A percentile compares a stretch with the other conserved stretches of the same genome.
Conservation (phyloP, 495 filamentous ascomycete species). For the Parachaetomium inaequale region DNA sequence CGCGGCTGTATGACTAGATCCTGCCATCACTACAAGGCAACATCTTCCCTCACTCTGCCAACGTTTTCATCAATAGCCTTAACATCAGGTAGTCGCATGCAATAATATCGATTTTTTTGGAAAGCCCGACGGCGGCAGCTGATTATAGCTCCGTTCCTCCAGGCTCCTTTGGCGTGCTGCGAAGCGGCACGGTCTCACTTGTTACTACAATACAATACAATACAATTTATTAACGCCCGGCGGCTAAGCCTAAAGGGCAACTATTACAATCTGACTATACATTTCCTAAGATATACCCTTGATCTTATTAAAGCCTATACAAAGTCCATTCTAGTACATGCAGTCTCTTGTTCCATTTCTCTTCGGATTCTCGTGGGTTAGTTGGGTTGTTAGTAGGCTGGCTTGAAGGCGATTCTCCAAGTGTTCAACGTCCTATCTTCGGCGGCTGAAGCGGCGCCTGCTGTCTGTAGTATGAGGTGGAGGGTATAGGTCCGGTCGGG, state of each 20-base stretch:
- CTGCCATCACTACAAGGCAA: not conserved
- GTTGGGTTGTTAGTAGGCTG: not conserved
- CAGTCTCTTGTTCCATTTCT: not conserved
- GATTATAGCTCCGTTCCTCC: too few species aligned
- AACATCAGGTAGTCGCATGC: too few species aligned
- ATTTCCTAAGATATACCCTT: not conserved
- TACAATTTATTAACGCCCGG: too few species aligned
- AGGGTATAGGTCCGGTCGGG: not conserved
- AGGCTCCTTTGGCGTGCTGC: too few species aligned
- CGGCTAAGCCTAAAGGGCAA: too few species aligned
- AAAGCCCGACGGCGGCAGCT: too few species aligned
- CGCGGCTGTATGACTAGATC: constrained; percentile 7
- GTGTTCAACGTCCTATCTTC: constrained; percentile 23
- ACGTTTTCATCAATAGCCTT: too few species aligned
- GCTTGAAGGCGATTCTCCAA: constrained; percentile 21
- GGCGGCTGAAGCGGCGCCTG: constrained; percentile 20
- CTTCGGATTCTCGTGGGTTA: not conserved
- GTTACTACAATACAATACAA: too few species aligned
- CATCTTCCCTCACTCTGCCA: not conserved
- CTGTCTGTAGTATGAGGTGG: constrained; percentile 6
- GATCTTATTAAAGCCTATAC: not conserved
- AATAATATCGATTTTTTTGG: too few species aligned
- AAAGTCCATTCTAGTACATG: not conserved
- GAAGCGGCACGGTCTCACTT: too few species aligned
- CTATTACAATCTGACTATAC: not conserved